Evolutionary conservation across 768 basidiomycete species (phyloP).

Genomic region (Russula dissimulans): DNA sequence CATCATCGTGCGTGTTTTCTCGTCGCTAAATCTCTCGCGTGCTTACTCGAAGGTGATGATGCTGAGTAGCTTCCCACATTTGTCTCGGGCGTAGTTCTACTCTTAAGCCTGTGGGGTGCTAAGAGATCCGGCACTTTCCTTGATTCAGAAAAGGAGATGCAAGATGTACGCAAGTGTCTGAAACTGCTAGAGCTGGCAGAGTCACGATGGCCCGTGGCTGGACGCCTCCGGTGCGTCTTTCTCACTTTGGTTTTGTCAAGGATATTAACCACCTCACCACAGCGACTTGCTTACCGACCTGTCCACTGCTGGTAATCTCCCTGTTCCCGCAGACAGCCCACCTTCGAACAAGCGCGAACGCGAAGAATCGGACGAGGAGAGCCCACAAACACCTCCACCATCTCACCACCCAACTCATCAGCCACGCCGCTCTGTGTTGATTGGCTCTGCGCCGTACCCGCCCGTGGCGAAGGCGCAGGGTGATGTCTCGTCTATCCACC

Average conservation of each 20-base stretch:
- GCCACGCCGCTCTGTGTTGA: neutral
- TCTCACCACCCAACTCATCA: neutral
- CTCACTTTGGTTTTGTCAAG: neutral
- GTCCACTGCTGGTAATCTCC: constrained; percentile 4
- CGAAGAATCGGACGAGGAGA: constrained; percentile 5
- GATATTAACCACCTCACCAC: neutral
- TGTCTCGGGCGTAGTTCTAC: constrained; percentile 41
- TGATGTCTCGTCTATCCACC: neutral
- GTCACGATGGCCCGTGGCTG: constrained; percentile 16
- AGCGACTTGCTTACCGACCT: constrained; percentile 16
- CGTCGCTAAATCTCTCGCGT: neutral
- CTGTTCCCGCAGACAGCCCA: constrained; percentile 12
- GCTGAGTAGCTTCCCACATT: constrained; percentile 29
- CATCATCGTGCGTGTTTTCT: constrained; percentile 3
- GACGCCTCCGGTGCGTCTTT: constrained; percentile 12
- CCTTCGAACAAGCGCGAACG: constrained; percentile 16
- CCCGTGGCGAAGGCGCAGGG: neutral
- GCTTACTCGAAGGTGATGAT: constrained; percentile 8
- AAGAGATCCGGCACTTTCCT: constrained; percentile 33
- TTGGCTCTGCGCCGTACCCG: neutral
- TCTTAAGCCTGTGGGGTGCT: constrained; percentile 49
- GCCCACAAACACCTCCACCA: neutral
- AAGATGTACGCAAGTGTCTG: constrained; percentile 45
- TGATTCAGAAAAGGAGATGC: constrained; percentile 38
- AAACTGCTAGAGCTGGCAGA: constrained; percentile 19